Evolutionary conservation across 2,329 filamentous ascomycete genomes (phyloP).

Genomic region (Huntiella moniliformis): DNA sequence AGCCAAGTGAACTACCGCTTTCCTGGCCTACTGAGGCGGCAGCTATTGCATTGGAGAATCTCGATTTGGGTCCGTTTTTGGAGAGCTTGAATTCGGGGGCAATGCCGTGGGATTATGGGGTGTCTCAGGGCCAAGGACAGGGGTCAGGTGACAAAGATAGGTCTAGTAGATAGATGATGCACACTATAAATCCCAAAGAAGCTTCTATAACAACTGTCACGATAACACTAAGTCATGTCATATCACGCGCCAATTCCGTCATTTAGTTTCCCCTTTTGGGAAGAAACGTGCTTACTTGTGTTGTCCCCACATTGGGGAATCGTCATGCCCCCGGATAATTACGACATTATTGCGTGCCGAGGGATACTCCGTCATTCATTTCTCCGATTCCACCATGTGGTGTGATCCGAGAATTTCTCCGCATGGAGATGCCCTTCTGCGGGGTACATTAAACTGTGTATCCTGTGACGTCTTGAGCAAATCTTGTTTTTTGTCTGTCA

Average conservation of each 20-base stretch:
- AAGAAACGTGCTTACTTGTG: background rate
- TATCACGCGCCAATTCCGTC: background rate
- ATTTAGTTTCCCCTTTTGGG: background rate
- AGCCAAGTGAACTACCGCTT: too few relatives aligned
- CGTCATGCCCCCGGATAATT: too few relatives aligned
- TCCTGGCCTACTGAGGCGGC: background rate
- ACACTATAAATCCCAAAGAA: background rate
- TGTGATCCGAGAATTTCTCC: slow-evolving; percentile 16
- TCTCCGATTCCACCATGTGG: slow-evolving; percentile 8
- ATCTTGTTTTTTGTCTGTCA: too few relatives aligned
- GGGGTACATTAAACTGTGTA: background rate
- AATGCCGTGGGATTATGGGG: too few relatives aligned
- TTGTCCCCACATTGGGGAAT: background rate
- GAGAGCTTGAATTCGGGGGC: background rate
- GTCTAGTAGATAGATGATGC: slow-evolving; percentile 2
- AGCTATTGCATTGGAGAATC: slow-evolving; percentile 1
- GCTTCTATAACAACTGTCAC: background rate
- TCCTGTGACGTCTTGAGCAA: background rate
- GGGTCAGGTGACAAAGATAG: background rate
- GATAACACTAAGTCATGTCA: background rate
- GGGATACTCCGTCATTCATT: slow-evolving; percentile 4
- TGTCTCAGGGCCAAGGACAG: background rate
- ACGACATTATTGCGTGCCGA: too few relatives aligned
- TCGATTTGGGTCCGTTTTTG: slow-evolving; percentile 2
- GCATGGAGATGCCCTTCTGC: slow-evolving; percentile 2